These are phyloP conservation scores for Claviceps paspali DNA, from an alignment of 2,329 filamentous ascomycete genomes.

Conservation along the genomic window DNA sequence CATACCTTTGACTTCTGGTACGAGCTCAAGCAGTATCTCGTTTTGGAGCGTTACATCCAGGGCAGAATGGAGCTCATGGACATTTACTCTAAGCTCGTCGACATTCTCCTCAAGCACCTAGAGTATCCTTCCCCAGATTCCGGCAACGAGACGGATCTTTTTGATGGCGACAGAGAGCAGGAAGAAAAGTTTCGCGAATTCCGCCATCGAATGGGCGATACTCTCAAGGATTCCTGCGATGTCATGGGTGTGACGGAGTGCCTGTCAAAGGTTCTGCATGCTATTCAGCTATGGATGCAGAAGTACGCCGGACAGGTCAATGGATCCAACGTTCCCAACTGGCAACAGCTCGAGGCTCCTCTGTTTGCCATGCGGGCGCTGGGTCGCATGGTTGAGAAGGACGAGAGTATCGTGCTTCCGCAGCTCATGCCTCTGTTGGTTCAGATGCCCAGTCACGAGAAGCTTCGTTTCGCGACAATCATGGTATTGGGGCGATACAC, in stretches of 20 bases:
- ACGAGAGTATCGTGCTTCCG: constrained; percentile 75
- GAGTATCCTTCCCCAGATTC: constrained; percentile 69
- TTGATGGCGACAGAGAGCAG: constrained; percentile 87
- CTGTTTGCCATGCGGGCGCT: constrained; percentile 91
- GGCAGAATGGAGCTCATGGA: constrained; percentile 64
- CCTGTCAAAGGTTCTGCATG: constrained; percentile 69
- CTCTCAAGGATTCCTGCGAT: constrained; percentile 90
- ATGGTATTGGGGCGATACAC: constrained; percentile 96
- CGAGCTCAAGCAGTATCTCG: constrained; percentile 91
- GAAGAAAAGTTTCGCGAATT: constrained; percentile 97
- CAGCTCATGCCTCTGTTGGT: constrained; percentile 88
- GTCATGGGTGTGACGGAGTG: constrained; percentile 91
- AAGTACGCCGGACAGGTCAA: constrained; percentile 65
- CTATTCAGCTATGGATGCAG: constrained; percentile 79
- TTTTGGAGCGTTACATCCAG: constrained; percentile 75
- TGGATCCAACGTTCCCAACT: constrained; percentile 66
- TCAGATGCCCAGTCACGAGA: constrained; percentile 89
- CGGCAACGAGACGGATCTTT: constrained; percentile 65
- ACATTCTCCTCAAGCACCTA: constrained; percentile 81
- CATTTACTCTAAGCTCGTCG: constrained; percentile 77
- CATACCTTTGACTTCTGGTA: constrained; percentile 98
- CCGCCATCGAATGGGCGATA: constrained; percentile 92
- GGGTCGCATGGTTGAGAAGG: constrained; percentile 85
- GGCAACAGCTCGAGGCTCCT: constrained; percentile 92
- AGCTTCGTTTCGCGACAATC: constrained; percentile 94